Evolutionary conservation across 257 asterid species (phyloP).

Genomic region (Echium plantagineum): DNA sequence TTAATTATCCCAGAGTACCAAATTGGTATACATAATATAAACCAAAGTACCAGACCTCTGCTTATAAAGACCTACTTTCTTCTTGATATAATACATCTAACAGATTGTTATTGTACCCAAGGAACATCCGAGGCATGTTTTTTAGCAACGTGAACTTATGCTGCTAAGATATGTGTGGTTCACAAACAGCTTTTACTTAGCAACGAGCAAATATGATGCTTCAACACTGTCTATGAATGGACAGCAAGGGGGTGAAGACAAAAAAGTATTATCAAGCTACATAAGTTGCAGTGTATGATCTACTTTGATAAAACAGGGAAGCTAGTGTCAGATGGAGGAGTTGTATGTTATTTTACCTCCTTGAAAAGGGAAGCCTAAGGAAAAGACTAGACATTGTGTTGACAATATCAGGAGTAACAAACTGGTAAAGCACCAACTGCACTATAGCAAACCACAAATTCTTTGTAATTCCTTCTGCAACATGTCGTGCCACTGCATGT

Average conservation of each 20-base stretch:
- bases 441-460: conserved; percentile 67
- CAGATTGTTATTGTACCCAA: no score
- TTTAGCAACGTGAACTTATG: no score
- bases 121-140: no score
- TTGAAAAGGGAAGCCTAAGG: conserved; percentile 82
- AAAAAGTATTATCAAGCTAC: no score
- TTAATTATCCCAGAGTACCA: no score
- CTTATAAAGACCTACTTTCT: not conserved
- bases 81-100: not conserved
- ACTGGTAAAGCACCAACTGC: conserved; percentile 70
- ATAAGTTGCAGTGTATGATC: no score
- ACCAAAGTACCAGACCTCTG: not conserved
- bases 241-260: not conserved
- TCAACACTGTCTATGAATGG: not conserved
- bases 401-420: conserved; percentile 78
- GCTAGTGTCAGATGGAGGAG: not conserved
- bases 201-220: not conserved
- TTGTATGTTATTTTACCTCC: conserved; percentile 36
- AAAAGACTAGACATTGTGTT: conserved; percentile 68
- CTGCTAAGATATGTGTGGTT: no score
- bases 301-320: not conserved
- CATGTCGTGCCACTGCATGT: conserved; percentile 90
- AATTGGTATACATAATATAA: not conserved
- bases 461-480: conserved; percentile 76
- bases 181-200: no score